phyloP scores from a whole-genome alignment of 805 yeast genomes.

The Barnettozyma botsteinii region DNA sequence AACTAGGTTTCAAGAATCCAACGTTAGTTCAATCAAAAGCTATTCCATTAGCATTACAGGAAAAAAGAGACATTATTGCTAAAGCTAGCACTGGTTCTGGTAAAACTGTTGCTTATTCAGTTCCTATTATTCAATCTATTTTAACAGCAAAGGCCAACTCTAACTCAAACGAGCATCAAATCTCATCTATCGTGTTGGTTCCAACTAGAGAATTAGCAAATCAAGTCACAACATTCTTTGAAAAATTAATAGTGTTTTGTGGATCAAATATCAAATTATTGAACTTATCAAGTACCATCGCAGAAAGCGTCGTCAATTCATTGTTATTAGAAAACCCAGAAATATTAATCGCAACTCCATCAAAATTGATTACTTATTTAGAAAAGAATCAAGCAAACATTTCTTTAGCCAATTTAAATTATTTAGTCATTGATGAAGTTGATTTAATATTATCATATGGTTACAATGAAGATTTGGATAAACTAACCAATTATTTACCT shows the following conservation, averaged over 20 bases:
- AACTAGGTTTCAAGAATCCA: conserved; percentile 76
- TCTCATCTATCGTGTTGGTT: conserved; percentile 57
- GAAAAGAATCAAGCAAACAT: conserved; percentile 43
- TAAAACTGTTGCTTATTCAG: conserved; percentile 83
- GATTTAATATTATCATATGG: conserved; percentile 89
- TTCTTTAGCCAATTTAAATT: conserved; percentile 52
- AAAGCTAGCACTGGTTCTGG: conserved; percentile 96
- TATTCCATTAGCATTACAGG: conserved; percentile 87
- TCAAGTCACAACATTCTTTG: conserved; percentile 72
- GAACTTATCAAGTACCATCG: conserved; percentile 57
- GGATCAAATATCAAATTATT: conserved; percentile 56
- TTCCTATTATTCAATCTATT: conserved; percentile 81
- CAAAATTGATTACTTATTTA: conserved; percentile 55
- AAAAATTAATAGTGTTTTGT: conserved; percentile 64
- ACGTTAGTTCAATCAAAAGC: conserved; percentile 87
- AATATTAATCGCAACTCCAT: conserved; percentile 81
- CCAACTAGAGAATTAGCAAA: conserved; percentile 90
- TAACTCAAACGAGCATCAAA: conserved; percentile 23
- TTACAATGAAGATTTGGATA: conserved; percentile 74
- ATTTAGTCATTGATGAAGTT: conserved; percentile 89
- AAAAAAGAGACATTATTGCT: conserved; percentile 87
- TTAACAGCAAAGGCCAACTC: conserved; percentile 37
- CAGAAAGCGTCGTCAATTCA: conserved; percentile 67
- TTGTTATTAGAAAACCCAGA: conserved; percentile 72
- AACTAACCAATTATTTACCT: conserved; percentile 60